Base-by-base conservation (phyloP, 441 rosid genomes). In the Pelargonium exstipulatum region DNA sequence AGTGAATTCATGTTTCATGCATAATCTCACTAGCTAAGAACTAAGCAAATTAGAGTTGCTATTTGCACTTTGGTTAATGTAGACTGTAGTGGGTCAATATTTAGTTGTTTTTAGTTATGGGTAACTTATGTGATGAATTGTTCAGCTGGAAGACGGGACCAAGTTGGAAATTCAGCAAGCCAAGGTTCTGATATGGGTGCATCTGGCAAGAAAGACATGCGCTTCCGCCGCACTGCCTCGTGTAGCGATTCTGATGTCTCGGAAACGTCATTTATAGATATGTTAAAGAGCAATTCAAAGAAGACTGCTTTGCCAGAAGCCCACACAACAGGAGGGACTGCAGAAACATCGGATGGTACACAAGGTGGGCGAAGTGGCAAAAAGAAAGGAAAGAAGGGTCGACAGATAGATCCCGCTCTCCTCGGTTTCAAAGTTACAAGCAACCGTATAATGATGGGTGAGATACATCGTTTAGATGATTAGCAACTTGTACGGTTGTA, bases 191-290 rank as follows among this genome's bases (percentile, higher is more conserved):
- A 79, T 32, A 58, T 68, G 9, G 32, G 20, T 22, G 71, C 73
- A 0, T 64, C 76, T 61, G 79, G 72, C 68, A 87, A 73, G 73
- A 77, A 81, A 74, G 87, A 81, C 37, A 62, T 69, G 73, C 69
- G 70, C 0, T 79, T 75, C 55, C 77, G 78, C n/a, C 77, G 77
- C 12, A 75, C 83, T 9, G 70, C 80, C 18, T 83, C 87, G 1
- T 81, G 53, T 48, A 68, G 76, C 5, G 83, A 80, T 58, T 82
- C 77, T 45, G 82, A 75, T 2, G 77, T 68, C 7, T 73, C 91
- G 0, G 89, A 87, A 68, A 70, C 92, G 12, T 83, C 89, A 1
- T 87, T 85, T 64, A 84, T 84, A 10, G 87, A 88, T 77, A 87
- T 85, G 95, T 76, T 87, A 72, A 85, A 81, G 77, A 84, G 76